Evolutionary conservation across 2,329 filamentous ascomycete genomes (phyloP), one percentile per base, ranked within the genome.

Genomic region (Paraconiothyrium sp.): DNA sequence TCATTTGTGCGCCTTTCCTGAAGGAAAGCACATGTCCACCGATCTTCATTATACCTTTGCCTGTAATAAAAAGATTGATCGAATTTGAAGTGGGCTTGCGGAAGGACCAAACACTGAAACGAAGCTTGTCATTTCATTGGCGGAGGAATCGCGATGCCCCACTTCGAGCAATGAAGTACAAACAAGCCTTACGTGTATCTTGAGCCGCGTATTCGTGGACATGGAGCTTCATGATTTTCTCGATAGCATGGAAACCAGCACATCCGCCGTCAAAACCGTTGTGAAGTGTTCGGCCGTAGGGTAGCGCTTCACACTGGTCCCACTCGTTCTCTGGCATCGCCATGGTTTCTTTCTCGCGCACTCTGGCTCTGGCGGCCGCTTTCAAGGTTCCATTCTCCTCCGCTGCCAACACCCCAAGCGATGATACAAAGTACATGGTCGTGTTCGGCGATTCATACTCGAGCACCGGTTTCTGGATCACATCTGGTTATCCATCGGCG

Each of bases 381-480:
- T n/a, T 32, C 10, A 6, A n/a, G 13, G 10, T 50, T 34, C 24
- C 32, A 10, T 7, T 34, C 32, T 35, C 49, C 34, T 39, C 49
- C 30, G 34, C 49, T 13, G 32, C 32, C 32, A 52, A 24, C 20
- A 13, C 34, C 16, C 14, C 49, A 5, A 3, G 49, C 8, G 49
- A 52, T 41, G 41, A 46, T 48, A 54, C 37, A 46, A 41, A 52
- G 10, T 57, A 44, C 20, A 74, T 67, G 43, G 43, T 46, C 43
- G 43, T 46, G 3, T 46, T 46, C 48, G 68, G 69, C 13, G 69
- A 71, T 55, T 71, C 68, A 4, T 72, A 70, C 58, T 61, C 61
- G 11, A 65, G 64, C 22, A 69, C 69, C 6, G 64, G 64, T 30
- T 72, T 70, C 60, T 59, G 67, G 39, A 58, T 68, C 8, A 46